phyloP scores from a whole-genome alignment of 2,329 filamentous ascomycete species.

The Sphaerostilbella broomeana region DNA sequence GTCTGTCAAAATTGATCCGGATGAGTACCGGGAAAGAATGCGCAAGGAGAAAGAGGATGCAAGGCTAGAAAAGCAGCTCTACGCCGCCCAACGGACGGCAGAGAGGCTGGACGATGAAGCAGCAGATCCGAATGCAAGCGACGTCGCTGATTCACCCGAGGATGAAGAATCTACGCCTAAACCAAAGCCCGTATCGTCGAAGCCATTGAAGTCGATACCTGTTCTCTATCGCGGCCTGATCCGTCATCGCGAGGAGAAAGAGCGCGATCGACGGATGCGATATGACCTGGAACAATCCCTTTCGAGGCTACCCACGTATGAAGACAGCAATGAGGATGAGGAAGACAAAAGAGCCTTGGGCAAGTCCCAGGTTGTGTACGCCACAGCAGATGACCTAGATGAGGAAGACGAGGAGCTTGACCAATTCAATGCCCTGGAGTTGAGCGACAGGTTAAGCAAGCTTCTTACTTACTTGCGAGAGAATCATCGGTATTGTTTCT shows the following conservation, averaged over 20 bases:
- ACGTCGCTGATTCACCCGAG: slow-evolving; percentile 10
- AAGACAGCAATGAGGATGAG: slow-evolving; percentile 62
- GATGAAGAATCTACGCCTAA: slow-evolving; percentile 23
- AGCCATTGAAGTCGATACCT: slow-evolving; percentile 61
- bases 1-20: slow-evolving; percentile 55
- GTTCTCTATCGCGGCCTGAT: slow-evolving; percentile 75
- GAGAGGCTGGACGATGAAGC: slow-evolving; percentile 65
- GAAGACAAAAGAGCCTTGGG: slow-evolving; percentile 67
- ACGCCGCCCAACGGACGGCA: slow-evolving; percentile 74
- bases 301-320: slow-evolving; percentile 57
- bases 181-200: slow-evolving; percentile 32
- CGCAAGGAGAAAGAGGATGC: slow-evolving; percentile 63
- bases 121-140: slow-evolving; percentile 5
- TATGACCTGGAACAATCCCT: slow-evolving; percentile 61
- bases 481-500: slow-evolving; percentile 81
- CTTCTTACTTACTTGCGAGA: slow-evolving; percentile 65
- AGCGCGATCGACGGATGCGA: slow-evolving; percentile 59
- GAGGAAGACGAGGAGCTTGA: slow-evolving; percentile 76
- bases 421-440: slow-evolving; percentile 65
- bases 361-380: slow-evolving; percentile 47
- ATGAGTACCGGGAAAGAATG: slow-evolving; percentile 67
- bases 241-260: slow-evolving; percentile 60
- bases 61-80: slow-evolving; percentile 61
- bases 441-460: slow-evolving; percentile 58
- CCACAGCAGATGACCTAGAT: slow-evolving; percentile 62